Base-by-base conservation (phyloP, 164 flowering plant species). In the Pachysandra terminalis region DNA sequence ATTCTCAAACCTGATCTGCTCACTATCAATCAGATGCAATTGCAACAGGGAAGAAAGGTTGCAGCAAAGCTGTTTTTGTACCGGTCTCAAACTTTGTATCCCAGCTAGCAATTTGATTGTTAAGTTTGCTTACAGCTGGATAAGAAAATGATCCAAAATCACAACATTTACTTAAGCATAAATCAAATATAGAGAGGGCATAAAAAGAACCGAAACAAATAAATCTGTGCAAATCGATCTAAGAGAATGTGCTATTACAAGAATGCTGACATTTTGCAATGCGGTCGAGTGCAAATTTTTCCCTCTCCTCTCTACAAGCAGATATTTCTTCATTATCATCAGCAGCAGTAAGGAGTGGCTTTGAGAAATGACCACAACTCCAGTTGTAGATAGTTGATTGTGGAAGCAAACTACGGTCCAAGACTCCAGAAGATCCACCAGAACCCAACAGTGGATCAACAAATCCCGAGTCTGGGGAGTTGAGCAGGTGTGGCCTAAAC, bases 341-440 rank as follows among this genome's bases (percentile, higher is more conserved):
- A 61, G 88, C 61, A 64, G 85, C 78, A 68, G 84, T 78, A 56
- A 95, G 94, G 59, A 95, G 89, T 14, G 98, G 98, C 80, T 85
- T 87, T 54, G 98, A 92, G 70, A 92, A 95, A 80, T 90, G 97
- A 45, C 92, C 92, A 77, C 97, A 95, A 69, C 98, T 95, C 97
- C 97, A 92, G 66, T 83, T 89, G 59, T 92, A 95, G 59, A 95
- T 90, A n/a, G 88, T 85, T 64, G 97, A 89, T 53, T 86, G 97
- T n/a, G 97, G 98, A 80, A 90, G 96, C 68, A 92, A 79, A 80
- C 96, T 90, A 71, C 91, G 92, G 28, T 90, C 97, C 37, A 93
- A 80, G 73, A 61, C 65, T 35, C 82, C 84, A 73, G 87, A 75
- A 60, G 85, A 25, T 79, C 84, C 91, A 59, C 75, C 79, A 63